Evolutionary conservation across 345 rosid species (phyloP).

Genomic region (Rhodamnia rubescens): DNA sequence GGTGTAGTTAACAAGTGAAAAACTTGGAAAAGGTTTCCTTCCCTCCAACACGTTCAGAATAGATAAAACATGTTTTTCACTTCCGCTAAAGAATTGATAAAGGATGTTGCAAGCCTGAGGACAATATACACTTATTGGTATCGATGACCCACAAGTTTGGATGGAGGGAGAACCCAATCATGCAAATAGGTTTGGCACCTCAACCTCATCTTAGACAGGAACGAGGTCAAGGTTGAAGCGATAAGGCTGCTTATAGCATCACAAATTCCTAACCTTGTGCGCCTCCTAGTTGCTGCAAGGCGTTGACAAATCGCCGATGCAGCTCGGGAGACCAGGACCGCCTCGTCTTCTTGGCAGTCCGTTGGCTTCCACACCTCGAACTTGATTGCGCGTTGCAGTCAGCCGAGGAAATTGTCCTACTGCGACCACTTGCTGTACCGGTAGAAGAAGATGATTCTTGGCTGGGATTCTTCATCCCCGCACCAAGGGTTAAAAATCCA

Average conservation of each 20-base stretch:
- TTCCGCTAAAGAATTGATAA: background rate
- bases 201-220: background rate
- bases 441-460: background rate
- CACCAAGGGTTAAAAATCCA: slow-evolving; percentile 2
- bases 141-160: background rate
- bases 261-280: slow-evolving; percentile 15
- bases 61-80: background rate
- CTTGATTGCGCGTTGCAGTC: background rate
- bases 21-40: background rate
- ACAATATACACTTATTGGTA: background rate
- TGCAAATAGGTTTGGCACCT: background rate
- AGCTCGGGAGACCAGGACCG: slow-evolving; percentile 39
- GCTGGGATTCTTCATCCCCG: background rate
- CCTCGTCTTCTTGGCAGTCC: slow-evolving; percentile 24
- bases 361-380: background rate
- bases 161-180: background rate
- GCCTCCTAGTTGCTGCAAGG: slow-evolving; percentile 37
- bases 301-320: slow-evolving; percentile 25
- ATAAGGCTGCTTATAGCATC: background rate
- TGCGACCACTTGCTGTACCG: background rate
- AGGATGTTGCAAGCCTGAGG: background rate
- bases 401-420: background rate
- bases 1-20: background rate
- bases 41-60: background rate
- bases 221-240: background rate